phyloP scores from a whole-genome alignment of 2,329 filamentous ascomycete genomes.

The Trichoderma pleuroti region DNA sequence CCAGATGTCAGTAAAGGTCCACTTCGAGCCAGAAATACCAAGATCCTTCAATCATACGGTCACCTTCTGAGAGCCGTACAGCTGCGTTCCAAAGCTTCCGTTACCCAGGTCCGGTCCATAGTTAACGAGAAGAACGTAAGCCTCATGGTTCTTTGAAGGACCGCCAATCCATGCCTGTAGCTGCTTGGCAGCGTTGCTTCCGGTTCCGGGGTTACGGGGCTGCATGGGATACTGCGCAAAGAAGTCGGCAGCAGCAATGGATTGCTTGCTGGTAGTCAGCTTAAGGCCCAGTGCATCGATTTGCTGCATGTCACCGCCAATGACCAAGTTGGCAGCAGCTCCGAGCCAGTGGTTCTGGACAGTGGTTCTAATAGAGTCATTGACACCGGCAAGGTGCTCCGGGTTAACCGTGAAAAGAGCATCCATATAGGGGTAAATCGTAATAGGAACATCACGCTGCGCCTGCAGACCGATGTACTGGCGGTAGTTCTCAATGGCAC shows the following conservation, averaged over 20 bases:
- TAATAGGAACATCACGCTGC: constrained; percentile 13
- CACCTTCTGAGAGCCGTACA: constrained; percentile 11
- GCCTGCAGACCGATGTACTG: constrained; percentile 18
- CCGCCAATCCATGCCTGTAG: constrained; percentile 18
- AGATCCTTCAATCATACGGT: constrained; percentile 10
- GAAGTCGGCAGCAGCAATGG: constrained; percentile 13
- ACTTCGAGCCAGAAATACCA: not conserved
- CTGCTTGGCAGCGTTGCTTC: constrained; percentile 13
- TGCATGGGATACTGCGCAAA: constrained; percentile 20
- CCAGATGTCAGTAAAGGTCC: constrained; percentile 17
- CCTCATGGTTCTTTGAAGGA: constrained; percentile 10
- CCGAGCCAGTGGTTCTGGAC: constrained; percentile 20
- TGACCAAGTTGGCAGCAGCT: constrained; percentile 13
- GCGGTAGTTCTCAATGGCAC: constrained; percentile 18
- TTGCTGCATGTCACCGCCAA: constrained; percentile 15
- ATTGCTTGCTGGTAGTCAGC: constrained; percentile 16
- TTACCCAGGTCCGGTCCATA: constrained; percentile 16
- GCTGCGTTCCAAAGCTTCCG: constrained; percentile 3
- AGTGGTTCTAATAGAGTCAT: constrained; percentile 17
- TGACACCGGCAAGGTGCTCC: constrained; percentile 14
- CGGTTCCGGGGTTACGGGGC: constrained; percentile 15
- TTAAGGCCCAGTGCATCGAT: constrained; percentile 2
- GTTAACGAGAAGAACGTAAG: constrained; percentile 16
- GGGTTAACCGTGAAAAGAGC: constrained; percentile 13
- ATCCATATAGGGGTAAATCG: constrained; percentile 20